Evolutionary conservation across 73 alveolate genomes (phyloP).

Genomic region (Paramecium pentaurelia): DNA sequence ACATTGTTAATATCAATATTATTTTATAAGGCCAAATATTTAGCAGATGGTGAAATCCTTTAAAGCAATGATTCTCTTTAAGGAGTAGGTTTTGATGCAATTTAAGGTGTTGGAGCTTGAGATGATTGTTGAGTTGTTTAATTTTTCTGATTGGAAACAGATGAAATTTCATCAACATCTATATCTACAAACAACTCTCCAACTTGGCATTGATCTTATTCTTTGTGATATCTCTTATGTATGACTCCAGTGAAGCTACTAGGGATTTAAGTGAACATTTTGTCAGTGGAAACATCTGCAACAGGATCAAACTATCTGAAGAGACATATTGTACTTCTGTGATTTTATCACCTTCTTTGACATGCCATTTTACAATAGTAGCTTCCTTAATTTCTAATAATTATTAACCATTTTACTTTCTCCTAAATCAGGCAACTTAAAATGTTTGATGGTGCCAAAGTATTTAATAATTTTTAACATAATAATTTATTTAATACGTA

Average conservation of each 20-base stretch:
- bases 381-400: slow-evolving; percentile 59
- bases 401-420: not conserved
- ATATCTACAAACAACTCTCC: slow-evolving; percentile 58
- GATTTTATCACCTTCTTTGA: slow-evolving; percentile 58
- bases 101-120: not conserved
- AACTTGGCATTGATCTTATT: slow-evolving; percentile 52
- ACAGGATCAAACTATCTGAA: slow-evolving; percentile 45
- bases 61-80: not conserved
- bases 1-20: not conserved
- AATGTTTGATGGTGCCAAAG: slow-evolving; percentile 8
- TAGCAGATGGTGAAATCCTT: slow-evolving; percentile 24
- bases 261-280: slow-evolving; percentile 60
- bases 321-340: slow-evolving; percentile 35
- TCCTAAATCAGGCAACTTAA: slow-evolving; percentile 27
- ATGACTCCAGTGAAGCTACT: slow-evolving; percentile 43
- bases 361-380: slow-evolving; percentile 55
- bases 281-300: slow-evolving; percentile 63
- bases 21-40: slow-evolving; percentile 5
- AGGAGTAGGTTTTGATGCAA: not conserved
- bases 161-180: slow-evolving; percentile 12
- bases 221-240: slow-evolving; percentile 58
- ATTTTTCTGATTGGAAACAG: not conserved
- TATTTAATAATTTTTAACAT: not conserved
- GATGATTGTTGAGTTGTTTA: not conserved
- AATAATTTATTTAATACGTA: not conserved